Evolutionary conservation across 2,329 filamentous ascomycete genomes (phyloP), one percentile per base, ranked within the genome.

Genomic region (Aureobasidium musti): DNA sequence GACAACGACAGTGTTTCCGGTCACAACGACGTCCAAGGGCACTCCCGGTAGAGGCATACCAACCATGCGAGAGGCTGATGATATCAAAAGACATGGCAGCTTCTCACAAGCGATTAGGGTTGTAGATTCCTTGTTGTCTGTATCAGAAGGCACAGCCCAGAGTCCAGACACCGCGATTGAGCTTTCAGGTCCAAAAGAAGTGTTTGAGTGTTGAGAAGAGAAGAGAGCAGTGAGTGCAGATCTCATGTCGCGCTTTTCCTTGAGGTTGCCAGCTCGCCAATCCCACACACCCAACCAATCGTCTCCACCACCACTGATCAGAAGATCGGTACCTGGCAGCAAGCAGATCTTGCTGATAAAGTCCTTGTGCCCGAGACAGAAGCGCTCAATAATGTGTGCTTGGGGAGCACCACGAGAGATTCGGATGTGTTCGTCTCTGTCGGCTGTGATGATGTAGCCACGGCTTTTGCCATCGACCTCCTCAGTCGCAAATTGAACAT

Each of bases 281-380:
- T 93, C 83, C 93, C 93, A 99, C 0, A 93, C 80, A 68, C 89
- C 86, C 11, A 99, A 74, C 69, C 89, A 84, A 67, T 89, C 82
- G 72, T 98, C 94, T 4, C 94, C 95, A 57, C 94, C 94, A 11
- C 91, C 95, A 6, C 92, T 96, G 37, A 98, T 79, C 35, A 99
- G 83, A 1, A 89, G 71, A n/a, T 87, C 82, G 3, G 82, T 82
- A 28, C 81, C 74, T 0, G 88, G 87, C 1, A 77, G 61, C 21
- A 94, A 79, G 72, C 88, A 89, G 50, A 99, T 80, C 67, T 86
- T 87, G 79, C 84, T 92, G 70, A 99, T 83, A 76, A 98, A 98
- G 43, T 93, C 86, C 63, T 83, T 87, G 78, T 99, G 95, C 4
- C 92, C 94, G 2, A 97, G 84, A 75, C 94, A 98, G 77, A 91